These are phyloP conservation scores for Fusarium sp. DNA, from an alignment of 2,329 filamentous ascomycete genomes.

Conservation along the genomic window DNA sequence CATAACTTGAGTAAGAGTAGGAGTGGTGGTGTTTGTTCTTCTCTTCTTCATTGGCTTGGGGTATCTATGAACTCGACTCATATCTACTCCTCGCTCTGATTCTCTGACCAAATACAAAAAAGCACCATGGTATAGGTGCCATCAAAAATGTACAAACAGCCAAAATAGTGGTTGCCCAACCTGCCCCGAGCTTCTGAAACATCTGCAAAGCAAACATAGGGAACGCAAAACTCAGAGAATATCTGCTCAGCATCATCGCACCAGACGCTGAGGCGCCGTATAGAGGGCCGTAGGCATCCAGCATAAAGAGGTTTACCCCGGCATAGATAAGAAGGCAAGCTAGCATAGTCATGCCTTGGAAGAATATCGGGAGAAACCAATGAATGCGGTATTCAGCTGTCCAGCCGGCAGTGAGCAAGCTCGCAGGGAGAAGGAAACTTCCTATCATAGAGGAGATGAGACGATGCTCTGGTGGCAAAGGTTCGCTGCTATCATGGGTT, in stretches of 20 bases:
- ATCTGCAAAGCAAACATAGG: constrained; percentile 32
- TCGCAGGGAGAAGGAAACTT: constrained; percentile 19
- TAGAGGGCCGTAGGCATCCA: constrained; percentile 26
- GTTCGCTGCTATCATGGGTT: not conserved
- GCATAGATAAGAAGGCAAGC: constrained; percentile 31
- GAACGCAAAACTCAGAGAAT: constrained; percentile 28
- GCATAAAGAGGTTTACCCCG: constrained; percentile 26
- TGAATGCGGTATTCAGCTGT: constrained; percentile 20
- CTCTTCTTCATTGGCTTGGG: not conserved
- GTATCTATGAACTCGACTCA: constrained; percentile 14
- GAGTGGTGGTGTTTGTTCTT: too few relatives aligned
- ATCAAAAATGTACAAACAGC: constrained; percentile 8
- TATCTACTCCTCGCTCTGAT: constrained; percentile 28
- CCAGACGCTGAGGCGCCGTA: constrained; percentile 32
- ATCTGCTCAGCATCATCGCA: constrained; percentile 34
- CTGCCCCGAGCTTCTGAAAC: constrained; percentile 23
- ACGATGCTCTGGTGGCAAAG: constrained; percentile 17
- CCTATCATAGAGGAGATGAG: constrained; percentile 32
- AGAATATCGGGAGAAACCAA: constrained; percentile 20
- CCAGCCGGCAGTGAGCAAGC: constrained; percentile 29
- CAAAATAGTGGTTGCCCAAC: constrained; percentile 30
- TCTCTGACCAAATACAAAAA: constrained; percentile 16
- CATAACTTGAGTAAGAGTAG: too few relatives aligned
- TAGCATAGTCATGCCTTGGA: constrained; percentile 25
- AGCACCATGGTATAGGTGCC: constrained; percentile 38